Evolutionary conservation across 2,329 filamentous ascomycete genomes (phyloP).

Genomic region (Fusarium sp.): DNA sequence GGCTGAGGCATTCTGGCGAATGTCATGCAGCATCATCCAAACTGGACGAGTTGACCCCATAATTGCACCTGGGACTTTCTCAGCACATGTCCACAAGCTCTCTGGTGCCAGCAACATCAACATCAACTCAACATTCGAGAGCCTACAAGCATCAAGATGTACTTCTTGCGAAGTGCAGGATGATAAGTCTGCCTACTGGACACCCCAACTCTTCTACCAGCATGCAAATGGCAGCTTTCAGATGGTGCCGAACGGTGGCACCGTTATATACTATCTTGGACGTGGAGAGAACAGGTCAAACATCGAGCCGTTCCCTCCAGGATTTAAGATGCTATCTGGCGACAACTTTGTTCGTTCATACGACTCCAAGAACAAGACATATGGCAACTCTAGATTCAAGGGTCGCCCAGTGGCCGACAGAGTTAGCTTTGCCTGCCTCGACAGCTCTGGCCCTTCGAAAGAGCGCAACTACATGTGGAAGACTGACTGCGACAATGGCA

Average conservation of each 20-base stretch:
- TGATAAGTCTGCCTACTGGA: conserved; percentile 47
- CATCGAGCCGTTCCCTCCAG: conserved; percentile 43
- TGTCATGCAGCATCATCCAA: conserved; percentile 45
- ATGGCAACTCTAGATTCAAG: conserved; percentile 17
- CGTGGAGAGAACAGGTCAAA: conserved; percentile 44
- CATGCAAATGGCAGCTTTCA: conserved; percentile 43
- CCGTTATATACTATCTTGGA: conserved; percentile 43
- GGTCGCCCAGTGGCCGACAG: conserved; percentile 39
- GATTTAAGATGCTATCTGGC: conserved; percentile 43
- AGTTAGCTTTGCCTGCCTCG: conserved; percentile 44
- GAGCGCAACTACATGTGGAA: conserved; percentile 43
- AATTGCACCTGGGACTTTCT: conserved; percentile 35
- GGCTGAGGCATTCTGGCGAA: conserved; percentile 44
- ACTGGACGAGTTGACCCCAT: conserved; percentile 43
- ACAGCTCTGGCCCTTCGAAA: conserved; percentile 39
- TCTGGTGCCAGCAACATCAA: conserved; percentile 45
- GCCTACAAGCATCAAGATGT: conserved; percentile 40
- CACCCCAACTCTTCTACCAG: conserved; percentile 43
- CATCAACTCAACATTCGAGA: conserved; percentile 23
- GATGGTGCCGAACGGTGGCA: conserved; percentile 44
- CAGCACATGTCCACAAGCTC: conserved; percentile 43
- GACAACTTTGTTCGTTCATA: conserved; percentile 33
- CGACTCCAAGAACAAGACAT: conserved; percentile 41
- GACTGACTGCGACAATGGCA: conserved; percentile 42
- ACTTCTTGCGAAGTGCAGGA: conserved; percentile 45